Base-by-base conservation (phyloP, 805 yeast genomes). In the Hanseniaspora pseudoguilliermondii region DNA sequence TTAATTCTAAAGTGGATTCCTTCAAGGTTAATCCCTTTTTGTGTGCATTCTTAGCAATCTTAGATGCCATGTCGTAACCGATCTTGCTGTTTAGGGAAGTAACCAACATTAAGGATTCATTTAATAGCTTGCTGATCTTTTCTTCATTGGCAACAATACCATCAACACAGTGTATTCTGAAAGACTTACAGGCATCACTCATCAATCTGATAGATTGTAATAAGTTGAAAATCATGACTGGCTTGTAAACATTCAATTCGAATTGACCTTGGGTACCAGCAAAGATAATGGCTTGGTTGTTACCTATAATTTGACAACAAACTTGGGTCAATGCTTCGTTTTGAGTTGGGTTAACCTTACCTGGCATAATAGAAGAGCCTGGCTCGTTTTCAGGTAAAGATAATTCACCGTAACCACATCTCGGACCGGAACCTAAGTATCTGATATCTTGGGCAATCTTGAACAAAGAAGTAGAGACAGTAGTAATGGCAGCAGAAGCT, bases 221-320 rank as follows among this genome's bases (percentile, higher is more conserved):
- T 71, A 93, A 78, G 81, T 91, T 93, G 59, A 90, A 78, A 67
- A 87, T 88, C 86, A 93, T 74, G 54, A 93, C 88, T 52, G 98
- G 98, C 79, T 93, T 93, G 84, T 88, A 93, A 46, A 90, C 98
- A 72, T 93, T 93, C 71, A 93, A 82, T 78, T 93, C 98, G 65
- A 93, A 93, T 76, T 93, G 98, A 65, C 98, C 98, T 41, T 95
- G 86, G 40, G 98, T 97, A 68, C 98, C 98, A 46, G 96, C 95
- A 69, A 87, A 88, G 38, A 97, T 90, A 73, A 93, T 86, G 61
- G 96, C 81, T 47, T 96, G 73, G 73, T 93, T 83, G 82, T 93
- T 93, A 71, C 98, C 98, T 69, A 93, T 88, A 29, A 93, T 97
- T 78, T 93, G 98, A 60, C 93, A 81, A 69, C 96, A 89, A 59